Evolutionary conservation across 2,329 filamentous ascomycete species (phyloP).

Genomic region (Graphiopsis chlorocephala): DNA sequence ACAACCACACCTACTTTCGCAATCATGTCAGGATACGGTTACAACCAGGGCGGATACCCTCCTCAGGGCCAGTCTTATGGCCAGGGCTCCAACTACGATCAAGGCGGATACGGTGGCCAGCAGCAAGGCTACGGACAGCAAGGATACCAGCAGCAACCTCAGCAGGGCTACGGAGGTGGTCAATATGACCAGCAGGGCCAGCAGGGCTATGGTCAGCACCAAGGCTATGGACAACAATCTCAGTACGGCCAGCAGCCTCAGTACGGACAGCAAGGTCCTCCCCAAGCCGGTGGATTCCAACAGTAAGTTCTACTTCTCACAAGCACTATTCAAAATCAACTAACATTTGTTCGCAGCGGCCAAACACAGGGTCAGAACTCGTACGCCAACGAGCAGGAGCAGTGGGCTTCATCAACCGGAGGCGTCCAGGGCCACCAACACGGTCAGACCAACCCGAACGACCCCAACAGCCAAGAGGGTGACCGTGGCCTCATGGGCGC

Average conservation of each 20-base stretch:
- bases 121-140: constrained; percentile 21
- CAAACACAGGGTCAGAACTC: constrained; percentile 28
- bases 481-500: constrained; percentile 59
- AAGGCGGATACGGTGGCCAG: constrained; percentile 27
- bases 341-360: constrained; percentile 15
- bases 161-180: constrained; percentile 22
- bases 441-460: constrained; percentile 38
- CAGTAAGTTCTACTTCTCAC: background rate
- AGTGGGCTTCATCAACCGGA: constrained; percentile 29
- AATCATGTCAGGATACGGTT: constrained; percentile 51
- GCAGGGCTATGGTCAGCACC: constrained; percentile 22
- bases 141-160: constrained; percentile 15
- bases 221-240: constrained; percentile 18
- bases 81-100: constrained; percentile 18
- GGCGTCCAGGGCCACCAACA: constrained; percentile 37
- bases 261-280: constrained; percentile 20
- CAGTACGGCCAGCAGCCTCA: constrained; percentile 25
- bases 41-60: constrained; percentile 28
- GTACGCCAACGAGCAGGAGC: constrained; percentile 15
- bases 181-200: background rate
- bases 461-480: constrained; percentile 47
- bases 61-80: constrained; percentile 23
- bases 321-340: background rate
- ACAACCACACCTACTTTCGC: background rate
- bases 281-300: constrained; percentile 30